These are phyloP conservation scores for Alternaria dauci DNA, from an alignment of 2,329 filamentous ascomycete genomes.

Conservation along the genomic window DNA sequence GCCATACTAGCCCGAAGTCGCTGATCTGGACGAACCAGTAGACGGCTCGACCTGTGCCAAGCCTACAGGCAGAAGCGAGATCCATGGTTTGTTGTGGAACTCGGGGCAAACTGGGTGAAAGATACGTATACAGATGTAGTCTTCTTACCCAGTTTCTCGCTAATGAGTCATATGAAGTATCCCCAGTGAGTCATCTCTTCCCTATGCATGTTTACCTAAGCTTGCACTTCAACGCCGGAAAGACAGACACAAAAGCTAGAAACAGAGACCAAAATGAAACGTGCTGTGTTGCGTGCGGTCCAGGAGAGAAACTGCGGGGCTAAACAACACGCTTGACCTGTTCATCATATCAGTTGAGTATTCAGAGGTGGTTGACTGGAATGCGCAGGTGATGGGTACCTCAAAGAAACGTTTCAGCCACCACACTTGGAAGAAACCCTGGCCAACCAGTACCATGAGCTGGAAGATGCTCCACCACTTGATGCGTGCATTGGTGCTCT, in stretches of 20 bases:
- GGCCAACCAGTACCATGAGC: slow-evolving; percentile 83
- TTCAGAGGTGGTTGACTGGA: not conserved
- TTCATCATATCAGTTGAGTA: slow-evolving; percentile 13
- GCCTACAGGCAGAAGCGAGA: slow-evolving; percentile 9
- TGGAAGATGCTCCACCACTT: slow-evolving; percentile 99
- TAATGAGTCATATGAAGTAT: slow-evolving; percentile 7
- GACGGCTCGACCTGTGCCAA: not conserved
- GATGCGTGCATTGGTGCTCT: slow-evolving; percentile 95
- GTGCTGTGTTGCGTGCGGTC: not conserved
- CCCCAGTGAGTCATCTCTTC: slow-evolving; percentile 19
- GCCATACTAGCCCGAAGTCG: not conserved
- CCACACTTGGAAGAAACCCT: slow-evolving; percentile 98
- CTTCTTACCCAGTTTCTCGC: slow-evolving; percentile 6
- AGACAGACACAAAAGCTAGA: slow-evolving; percentile 9
- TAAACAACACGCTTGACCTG: slow-evolving; percentile 49
- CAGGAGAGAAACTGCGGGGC: not conserved
- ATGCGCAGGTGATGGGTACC: slow-evolving; percentile 54
- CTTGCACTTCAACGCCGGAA: slow-evolving; percentile 32
- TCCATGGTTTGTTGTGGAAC: not conserved
- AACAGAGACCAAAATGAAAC: not conserved
- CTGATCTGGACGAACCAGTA: not conserved
- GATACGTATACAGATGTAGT: slow-evolving; percentile 7
- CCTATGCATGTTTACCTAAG: slow-evolving; percentile 3
- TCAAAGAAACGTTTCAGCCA: slow-evolving; percentile 99
- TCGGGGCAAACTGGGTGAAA: not conserved